Base-by-base conservation (phyloP, 768 basidiomycete species). In the Xanthoconium stramineum region DNA sequence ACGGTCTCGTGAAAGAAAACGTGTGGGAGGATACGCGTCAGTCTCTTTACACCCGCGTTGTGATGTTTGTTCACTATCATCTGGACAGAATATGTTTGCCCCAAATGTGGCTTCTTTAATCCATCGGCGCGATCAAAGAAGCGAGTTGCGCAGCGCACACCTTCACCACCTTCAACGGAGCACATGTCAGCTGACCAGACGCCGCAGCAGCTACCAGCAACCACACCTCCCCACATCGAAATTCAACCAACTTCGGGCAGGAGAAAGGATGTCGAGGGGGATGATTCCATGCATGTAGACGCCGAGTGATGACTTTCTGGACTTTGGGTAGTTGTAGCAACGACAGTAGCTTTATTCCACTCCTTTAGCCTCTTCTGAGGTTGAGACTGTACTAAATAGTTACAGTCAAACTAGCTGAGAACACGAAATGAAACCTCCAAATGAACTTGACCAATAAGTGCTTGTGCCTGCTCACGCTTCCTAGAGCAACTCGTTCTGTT, bases 51-150 rank as follows among this genome's bases (percentile, higher is more conserved):
- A 15, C 32, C 19, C 38, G 50, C 20, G 45, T 47, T 28, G 19
- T 37, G 6, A 13, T 14, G 15, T 19, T 14, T 45, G 13, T 50
- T 50, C 28, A 61, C 53, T 8, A 15, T 50, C 19, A 45, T 52
- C 37, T 53, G 51, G 37, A 58, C 39, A 95, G 93, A 94, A 75
- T 96, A 92, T 62, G 72, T 83, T 28, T 96, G 93, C 69, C 89
- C 85, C 0, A 91, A 90, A 67, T 96, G 94, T 68, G 85, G 85
- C 9, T 83, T 87, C 71, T 91, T 95, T 71, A 95, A 96, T 64
- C 73, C 78, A 6, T 77, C 80, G 0, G 68, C 66, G 15, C 66
- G 70, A 58, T 71, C 70, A 20, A 71, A 73, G 65, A 73, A 60
- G 61, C 61, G 40, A 39, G 54, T 55, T 46, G 57, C 52, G 50